Evolutionary conservation across 225 moss, liverwort and hornwort species (phyloP).

Genomic region (Physcomitrellopsis africana): DNA sequence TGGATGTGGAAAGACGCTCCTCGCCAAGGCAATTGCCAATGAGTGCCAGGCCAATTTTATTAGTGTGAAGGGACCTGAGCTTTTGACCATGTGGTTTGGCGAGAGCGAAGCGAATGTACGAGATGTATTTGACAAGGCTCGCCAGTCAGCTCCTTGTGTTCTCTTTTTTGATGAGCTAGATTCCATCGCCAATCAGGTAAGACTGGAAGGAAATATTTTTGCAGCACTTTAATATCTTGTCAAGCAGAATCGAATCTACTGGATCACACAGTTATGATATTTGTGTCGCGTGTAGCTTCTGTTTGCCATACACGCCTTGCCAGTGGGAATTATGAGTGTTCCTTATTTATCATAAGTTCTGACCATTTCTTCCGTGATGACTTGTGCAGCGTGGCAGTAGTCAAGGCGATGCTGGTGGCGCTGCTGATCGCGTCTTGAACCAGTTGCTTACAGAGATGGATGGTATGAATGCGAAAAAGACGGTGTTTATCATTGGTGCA

Average conservation of each 20-base stretch:
- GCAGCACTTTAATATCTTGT: background rate
- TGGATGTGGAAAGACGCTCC: constrained; percentile 91
- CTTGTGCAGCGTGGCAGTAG: constrained; percentile 81
- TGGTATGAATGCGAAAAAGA: constrained; percentile 98
- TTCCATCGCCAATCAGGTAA: constrained; percentile 93
- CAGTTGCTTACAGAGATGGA: constrained; percentile 96
- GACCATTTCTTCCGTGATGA: background rate
- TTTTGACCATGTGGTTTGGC: constrained; percentile 98
- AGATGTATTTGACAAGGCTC: constrained; percentile 91
- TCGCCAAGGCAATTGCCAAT: constrained; percentile 93
- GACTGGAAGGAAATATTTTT: fast-evolving
- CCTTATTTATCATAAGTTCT: no score
- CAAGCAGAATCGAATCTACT: no score
- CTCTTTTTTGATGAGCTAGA: constrained; percentile 97
- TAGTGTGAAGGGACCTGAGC: constrained; percentile 95
- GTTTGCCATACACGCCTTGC: background rate
- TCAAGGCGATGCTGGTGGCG: constrained; percentile 91
- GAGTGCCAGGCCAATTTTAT: constrained; percentile 97
- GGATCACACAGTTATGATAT: no score
- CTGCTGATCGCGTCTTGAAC: constrained; percentile 94
- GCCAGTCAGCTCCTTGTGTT: constrained; percentile 95
- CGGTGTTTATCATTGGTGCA: constrained; percentile 93
- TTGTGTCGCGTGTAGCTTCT: background rate
- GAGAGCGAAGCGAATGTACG: constrained; percentile 97
- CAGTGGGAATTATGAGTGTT: no score